A percentile compares a stretch with the other conserved stretches of the same genome.
Conservation (phyloP, 1,139 yeast genomes). For the Blastobotrys aristatus region DNA sequence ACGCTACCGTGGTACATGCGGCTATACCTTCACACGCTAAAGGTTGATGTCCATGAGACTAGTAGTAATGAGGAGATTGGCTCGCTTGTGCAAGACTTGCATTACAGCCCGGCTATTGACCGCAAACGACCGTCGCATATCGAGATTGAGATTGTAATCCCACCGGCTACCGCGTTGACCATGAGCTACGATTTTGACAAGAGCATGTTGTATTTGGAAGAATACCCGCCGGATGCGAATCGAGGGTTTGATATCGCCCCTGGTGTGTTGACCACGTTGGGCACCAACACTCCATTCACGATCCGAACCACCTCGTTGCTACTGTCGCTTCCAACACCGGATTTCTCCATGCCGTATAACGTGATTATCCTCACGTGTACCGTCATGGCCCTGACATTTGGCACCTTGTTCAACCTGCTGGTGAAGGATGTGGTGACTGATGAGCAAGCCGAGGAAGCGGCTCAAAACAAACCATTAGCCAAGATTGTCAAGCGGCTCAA, state of each 20-base stretch:
- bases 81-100: slow-evolving; percentile 44
- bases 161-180: slow-evolving; percentile 58
- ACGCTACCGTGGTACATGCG: slow-evolving; percentile 93
- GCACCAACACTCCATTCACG: slow-evolving; percentile 29
- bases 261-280: slow-evolving; percentile 57
- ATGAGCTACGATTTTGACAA: slow-evolving; percentile 81
- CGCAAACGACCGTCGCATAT: slow-evolving; percentile 78
- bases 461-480: slow-evolving; percentile 21
- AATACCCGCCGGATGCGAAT: slow-evolving; percentile 98
- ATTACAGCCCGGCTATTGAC: slow-evolving; percentile 75
- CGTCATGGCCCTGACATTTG: slow-evolving; percentile 87
- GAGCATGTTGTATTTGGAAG: slow-evolving; percentile 75
- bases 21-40: slow-evolving; percentile 67
- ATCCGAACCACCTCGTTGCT: slow-evolving; percentile 80
- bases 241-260: slow-evolving; percentile 96
- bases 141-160: slow-evolving; percentile 61
- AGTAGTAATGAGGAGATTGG: slow-evolving; percentile 1
- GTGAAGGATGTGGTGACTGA: slow-evolving; percentile 73
- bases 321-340: slow-evolving; percentile 90
- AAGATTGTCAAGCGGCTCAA: slow-evolving; percentile 18
- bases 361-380: slow-evolving; percentile 94
- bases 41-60: slow-evolving; percentile 18
- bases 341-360: slow-evolving; percentile 97
- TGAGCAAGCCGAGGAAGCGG: slow-evolving; percentile 56
- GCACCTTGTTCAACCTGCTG: slow-evolving; percentile 73